Conservation (phyloP, 2,329 filamentous ascomycete species). For the Fusarium solani-melongenae region DNA sequence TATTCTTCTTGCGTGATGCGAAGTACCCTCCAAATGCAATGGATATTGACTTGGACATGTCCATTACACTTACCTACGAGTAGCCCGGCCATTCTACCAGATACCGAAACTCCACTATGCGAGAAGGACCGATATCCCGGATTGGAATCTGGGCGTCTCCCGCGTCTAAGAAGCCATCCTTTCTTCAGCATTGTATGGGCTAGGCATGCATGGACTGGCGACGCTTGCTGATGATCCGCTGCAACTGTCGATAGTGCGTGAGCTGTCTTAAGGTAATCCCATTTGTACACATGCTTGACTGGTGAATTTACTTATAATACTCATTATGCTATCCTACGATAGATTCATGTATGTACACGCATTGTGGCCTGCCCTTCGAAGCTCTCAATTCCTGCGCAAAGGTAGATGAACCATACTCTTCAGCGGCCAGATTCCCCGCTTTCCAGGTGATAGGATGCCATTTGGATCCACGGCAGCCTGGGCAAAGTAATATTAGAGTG, state of each 20-base stretch:
- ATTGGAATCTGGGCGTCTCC: not conserved
- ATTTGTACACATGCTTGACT: not conserved
- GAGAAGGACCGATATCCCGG: not conserved
- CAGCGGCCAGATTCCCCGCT: slow-evolving; percentile 6
- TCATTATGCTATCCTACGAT: not conserved
- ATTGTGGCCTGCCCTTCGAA: not conserved
- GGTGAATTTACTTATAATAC: not conserved
- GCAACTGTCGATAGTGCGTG: too few relatives aligned
- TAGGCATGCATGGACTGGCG: too few relatives aligned
- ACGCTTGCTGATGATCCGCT: too few relatives aligned
- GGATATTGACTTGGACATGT: too few relatives aligned
- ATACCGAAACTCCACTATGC: not conserved
- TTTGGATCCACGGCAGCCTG: slow-evolving; percentile 4
- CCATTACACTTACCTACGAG: too few relatives aligned
- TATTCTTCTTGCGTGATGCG: too few relatives aligned
- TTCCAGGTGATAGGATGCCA: slow-evolving; percentile 2
- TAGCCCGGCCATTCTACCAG: too few relatives aligned
- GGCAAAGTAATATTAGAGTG: too few relatives aligned
- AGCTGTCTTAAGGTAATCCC: too few relatives aligned
- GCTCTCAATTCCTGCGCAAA: not conserved
- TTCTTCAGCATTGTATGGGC: too few relatives aligned
- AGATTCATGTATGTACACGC: not conserved
- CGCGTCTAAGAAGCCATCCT: not conserved
- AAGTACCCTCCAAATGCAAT: too few relatives aligned
- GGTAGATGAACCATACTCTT: not conserved